Percentiles rank a stretch among this genome's conserved stretches.
These are phyloP conservation scores for Porphyra umbilicalis DNA, from an alignment of 31 red algal species.

Conservation along the genomic window DNA sequence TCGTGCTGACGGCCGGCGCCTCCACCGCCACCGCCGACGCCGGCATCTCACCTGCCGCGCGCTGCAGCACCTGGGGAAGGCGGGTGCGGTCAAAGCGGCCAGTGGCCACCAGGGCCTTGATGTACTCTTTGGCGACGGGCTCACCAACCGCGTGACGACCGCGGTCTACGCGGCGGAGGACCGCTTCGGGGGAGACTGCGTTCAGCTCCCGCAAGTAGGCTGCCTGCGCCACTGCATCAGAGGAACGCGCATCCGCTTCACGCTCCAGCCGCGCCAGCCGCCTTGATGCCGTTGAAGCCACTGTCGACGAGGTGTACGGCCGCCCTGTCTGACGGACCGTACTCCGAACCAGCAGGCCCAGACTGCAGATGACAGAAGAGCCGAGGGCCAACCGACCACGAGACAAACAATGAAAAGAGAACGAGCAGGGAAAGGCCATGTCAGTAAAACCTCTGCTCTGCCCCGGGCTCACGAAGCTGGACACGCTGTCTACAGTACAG, in stretches of 20 bases:
- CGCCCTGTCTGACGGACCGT: neutral
- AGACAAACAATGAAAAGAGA: neutral
- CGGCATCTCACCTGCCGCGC: conserved; percentile 5
- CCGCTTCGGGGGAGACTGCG: conserved; percentile 49
- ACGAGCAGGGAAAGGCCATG: neutral
- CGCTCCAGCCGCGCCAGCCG: conserved; percentile 60
- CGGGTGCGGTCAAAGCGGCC: conserved; percentile 58
- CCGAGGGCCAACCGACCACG: neutral
- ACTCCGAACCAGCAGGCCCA: neutral
- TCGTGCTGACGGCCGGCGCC: neutral
- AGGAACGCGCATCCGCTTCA: conserved; percentile 61
- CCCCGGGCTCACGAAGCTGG: too few relatives aligned
- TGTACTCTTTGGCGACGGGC: conserved; percentile 79
- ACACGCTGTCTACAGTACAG: too few relatives aligned
- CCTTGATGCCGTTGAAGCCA: conserved; percentile 31
- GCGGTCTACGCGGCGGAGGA: conserved; percentile 71
- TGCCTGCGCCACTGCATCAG: conserved; percentile 62
- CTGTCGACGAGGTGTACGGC: conserved; percentile 27
- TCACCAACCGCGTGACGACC: conserved; percentile 65
- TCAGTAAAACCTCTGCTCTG: neutral
- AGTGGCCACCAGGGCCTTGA: conserved; percentile 79
- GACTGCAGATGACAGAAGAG: neutral
- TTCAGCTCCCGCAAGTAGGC: conserved; percentile 66
- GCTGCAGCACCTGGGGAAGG: conserved; percentile 24
- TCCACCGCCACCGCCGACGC: neutral